phyloP scores from a whole-genome alignment of 148 eudicot genomes.

The Camellia lanceoleosa region DNA sequence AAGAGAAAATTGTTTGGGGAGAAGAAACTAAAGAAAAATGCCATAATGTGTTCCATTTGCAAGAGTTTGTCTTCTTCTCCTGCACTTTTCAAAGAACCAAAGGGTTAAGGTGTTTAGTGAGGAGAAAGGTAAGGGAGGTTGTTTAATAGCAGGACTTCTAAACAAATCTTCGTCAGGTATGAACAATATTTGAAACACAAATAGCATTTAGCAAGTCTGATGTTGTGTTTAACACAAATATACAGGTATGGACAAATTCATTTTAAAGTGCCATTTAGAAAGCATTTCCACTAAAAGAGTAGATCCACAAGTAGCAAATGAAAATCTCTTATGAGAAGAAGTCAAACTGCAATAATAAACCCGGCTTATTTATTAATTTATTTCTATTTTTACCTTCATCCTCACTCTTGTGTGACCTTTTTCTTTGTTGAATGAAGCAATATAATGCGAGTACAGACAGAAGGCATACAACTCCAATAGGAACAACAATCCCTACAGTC shows the following conservation, averaged over 20 bases:
- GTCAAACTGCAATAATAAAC: not conserved
- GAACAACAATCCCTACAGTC: constrained; percentile 61
- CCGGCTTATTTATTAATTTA: not conserved
- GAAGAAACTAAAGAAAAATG: no score
- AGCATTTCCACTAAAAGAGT: not conserved
- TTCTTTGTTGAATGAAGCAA: constrained; percentile 40
- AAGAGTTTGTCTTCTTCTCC: no score
- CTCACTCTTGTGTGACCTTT: constrained; percentile 28
- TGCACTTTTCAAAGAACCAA: no score
- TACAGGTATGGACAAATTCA: no score
- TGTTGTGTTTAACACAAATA: not conserved
- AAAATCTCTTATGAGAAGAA: not conserved
- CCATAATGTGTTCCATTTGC: no score
- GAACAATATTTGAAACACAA: not conserved
- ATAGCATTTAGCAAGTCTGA: not conserved
- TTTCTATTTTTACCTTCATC: constrained; percentile 49
- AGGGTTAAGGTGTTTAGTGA: no score
- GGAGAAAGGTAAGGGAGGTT: no score
- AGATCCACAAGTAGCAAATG: not conserved
- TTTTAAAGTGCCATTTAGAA: no score
- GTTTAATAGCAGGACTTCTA: no score
- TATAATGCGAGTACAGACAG: constrained; percentile 36
- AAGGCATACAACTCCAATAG: constrained; percentile 37
- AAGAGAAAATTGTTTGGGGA: no score
- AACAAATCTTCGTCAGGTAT: no score